phyloP scores from a whole-genome alignment of 2,329 filamentous ascomycete species.

The Phialophora chinensis region DNA sequence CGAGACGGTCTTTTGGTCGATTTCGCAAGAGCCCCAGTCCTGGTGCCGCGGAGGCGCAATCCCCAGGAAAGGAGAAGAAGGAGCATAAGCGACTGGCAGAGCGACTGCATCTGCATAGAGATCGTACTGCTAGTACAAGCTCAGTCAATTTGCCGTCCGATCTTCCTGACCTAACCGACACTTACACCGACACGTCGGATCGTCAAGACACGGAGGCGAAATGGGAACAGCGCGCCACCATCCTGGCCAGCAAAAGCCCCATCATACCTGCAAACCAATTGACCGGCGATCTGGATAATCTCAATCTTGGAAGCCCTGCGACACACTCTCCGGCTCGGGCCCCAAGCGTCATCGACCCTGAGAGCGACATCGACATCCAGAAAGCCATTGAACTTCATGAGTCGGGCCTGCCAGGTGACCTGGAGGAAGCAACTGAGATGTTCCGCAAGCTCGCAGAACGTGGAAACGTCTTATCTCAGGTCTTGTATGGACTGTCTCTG shows the following conservation, averaged over 20 bases:
- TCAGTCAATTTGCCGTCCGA: slow-evolving; percentile 79
- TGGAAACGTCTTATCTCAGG: slow-evolving; percentile 89
- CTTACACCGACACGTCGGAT: slow-evolving; percentile 55
- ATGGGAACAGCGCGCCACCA: slow-evolving; percentile 95
- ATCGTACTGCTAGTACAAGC: slow-evolving; percentile 56
- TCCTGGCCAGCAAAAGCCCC: slow-evolving; percentile 64
- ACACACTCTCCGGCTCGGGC: slow-evolving; percentile 25
- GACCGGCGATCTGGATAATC: slow-evolving; percentile 21
- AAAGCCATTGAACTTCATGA: slow-evolving; percentile 96
- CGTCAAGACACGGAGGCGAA: slow-evolving; percentile 68
- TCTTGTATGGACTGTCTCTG: slow-evolving; percentile 79
- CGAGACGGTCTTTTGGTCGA: slow-evolving; percentile 41
- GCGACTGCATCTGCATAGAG: slow-evolving; percentile 68
- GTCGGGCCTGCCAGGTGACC: slow-evolving; percentile 79
- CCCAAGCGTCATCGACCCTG: slow-evolving; percentile 41
- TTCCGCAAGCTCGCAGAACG: slow-evolving; percentile 86
- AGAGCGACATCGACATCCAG: slow-evolving; percentile 72
- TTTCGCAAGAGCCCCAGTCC: slow-evolving; percentile 44
- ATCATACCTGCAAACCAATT: slow-evolving; percentile 10
- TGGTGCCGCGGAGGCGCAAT: slow-evolving; percentile 46
- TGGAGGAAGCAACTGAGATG: slow-evolving; percentile 79
- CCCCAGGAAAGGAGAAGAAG: slow-evolving; percentile 44
- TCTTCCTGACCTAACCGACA: slow-evolving; percentile 72
- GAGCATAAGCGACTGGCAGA: slow-evolving; percentile 62
- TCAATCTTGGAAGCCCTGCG: slow-evolving; percentile 20